These are phyloP conservation scores for Hypomyces rosellus DNA, from an alignment of 2,329 filamentous ascomycete species.

Conservation along the genomic window DNA sequence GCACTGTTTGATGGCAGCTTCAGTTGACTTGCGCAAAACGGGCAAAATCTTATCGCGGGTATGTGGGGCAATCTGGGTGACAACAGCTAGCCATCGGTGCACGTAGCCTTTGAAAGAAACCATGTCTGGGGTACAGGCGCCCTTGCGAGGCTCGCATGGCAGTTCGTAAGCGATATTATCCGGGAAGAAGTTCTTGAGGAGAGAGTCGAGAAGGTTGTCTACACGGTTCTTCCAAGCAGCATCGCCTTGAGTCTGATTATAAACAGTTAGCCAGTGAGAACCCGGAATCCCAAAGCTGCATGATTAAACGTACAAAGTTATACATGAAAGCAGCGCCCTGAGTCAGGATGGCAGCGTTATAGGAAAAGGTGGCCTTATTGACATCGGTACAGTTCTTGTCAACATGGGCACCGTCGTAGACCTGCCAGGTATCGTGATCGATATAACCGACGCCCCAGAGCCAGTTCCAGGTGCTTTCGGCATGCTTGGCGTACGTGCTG, in stretches of 20 bases:
- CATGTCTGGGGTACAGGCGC: constrained; percentile 64
- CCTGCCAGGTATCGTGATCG: constrained; percentile 51
- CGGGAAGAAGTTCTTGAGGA: constrained; percentile 47
- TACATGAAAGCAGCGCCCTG: constrained; percentile 64
- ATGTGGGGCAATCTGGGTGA: constrained; percentile 56
- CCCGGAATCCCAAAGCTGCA: background rate
- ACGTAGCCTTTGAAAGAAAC: constrained; percentile 66
- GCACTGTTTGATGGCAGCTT: constrained; percentile 56
- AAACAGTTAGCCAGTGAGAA: background rate
- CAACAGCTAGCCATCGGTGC: constrained; percentile 57
- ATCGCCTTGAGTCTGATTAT: constrained; percentile 43
- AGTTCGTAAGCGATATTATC: constrained; percentile 58
- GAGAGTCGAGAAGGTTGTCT: constrained; percentile 47
- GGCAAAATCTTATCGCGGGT: constrained; percentile 49
- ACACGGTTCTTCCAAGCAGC: constrained; percentile 50
- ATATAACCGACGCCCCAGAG: constrained; percentile 49
- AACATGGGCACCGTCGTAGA: constrained; percentile 59
- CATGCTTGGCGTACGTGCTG: constrained; percentile 56
- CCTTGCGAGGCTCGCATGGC: constrained; percentile 52
- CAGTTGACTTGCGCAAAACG: constrained; percentile 50
- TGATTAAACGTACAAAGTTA: constrained; percentile 43
- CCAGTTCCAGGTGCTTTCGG: constrained; percentile 58
- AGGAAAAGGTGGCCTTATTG: constrained; percentile 59
- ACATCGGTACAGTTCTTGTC: constrained; percentile 53
- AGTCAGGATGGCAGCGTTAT: constrained; percentile 57